Conservation (phyloP, 2,329 filamentous ascomycete genomes). For the Beauveria scarabaeidicola region DNA sequence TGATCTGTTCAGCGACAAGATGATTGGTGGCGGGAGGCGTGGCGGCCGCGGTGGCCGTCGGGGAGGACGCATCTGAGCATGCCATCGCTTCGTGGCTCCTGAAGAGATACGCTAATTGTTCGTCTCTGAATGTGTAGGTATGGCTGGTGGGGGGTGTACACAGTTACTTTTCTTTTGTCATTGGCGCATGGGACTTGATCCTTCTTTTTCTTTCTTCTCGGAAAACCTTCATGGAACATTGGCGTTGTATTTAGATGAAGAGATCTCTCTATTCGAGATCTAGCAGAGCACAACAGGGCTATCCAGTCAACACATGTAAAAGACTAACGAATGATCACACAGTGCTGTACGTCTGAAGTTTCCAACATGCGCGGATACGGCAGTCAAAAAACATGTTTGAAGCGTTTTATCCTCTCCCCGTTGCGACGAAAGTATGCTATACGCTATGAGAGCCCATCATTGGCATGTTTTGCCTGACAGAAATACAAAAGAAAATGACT, state of each 20-base stretch:
- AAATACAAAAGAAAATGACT: conserved; percentile 18
- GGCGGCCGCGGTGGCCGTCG: conserved; percentile 16
- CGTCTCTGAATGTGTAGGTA: background rate
- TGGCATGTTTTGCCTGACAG: conserved; percentile 13
- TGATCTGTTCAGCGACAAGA: conserved; percentile 43
- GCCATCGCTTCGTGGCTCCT: background rate
- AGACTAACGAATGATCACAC: background rate
- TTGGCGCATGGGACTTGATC: background rate
- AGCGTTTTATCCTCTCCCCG: conserved; percentile 12
- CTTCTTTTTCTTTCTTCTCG: background rate
- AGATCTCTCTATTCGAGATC: background rate
- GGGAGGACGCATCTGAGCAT: conserved; percentile 3
- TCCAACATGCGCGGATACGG: too few species aligned
- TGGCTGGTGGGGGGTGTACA: background rate
- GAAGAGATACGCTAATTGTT: background rate
- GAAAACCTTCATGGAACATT: background rate
- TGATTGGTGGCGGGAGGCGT: conserved; percentile 21
- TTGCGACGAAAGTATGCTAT: conserved; percentile 16
- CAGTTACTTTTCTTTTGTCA: background rate
- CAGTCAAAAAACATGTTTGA: conserved; percentile 11
- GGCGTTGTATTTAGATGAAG: background rate
- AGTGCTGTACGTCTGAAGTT: too few species aligned
- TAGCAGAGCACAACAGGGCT: background rate
- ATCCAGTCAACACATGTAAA: background rate
- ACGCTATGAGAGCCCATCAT: conserved; percentile 19